Base-by-base conservation (phyloP, 1,139 yeast species). In the Spathaspora sp. region DNA sequence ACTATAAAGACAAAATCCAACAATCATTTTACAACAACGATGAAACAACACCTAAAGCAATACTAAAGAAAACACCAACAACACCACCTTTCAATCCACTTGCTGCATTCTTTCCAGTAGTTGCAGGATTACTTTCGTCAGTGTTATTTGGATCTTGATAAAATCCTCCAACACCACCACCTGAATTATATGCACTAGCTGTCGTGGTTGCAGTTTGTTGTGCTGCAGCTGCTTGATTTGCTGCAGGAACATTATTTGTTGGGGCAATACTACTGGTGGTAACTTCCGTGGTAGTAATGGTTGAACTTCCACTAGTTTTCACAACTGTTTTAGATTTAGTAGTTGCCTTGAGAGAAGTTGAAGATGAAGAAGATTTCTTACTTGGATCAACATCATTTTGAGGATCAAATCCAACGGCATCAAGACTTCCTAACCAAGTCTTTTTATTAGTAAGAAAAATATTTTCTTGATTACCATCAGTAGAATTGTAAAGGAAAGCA, bases 371-470 rank as follows among this genome's bases (percentile, higher is more conserved):
- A 17, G 46, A 34, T 7, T 39, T 34, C 7, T 29, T 9, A 17
- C 15, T 24, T 24, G 46, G 40, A 8, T 45, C 39, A 3, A 36
- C 39, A 2, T 67, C 68, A 51, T 72, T 70, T 49, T 75, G 68
- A 41, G 85, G 82, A 62, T 86, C 77, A 47, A 81, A 70, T 13
- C 96, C 96, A 34, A 82, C 73, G 20, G 86, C 88, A 40, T 78
- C 81, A 23, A 66, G 62, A 39, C 79, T 74, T 17, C 82, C 87
- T 46, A 89, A 67, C 64, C 80, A 70, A 10, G 89, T 79, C 55
- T 72, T 70, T 44, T 78, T 80, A 58, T 83, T 78, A 38, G 90
- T 78, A 57, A 89, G 70, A 55, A 71, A 71, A 46, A 89, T 66
- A 55, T 78, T 67, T 11, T 66, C 62, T 39, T 70, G 68, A 38